Conservation (phyloP, 2,329 filamentous ascomycete species). For the Arthrobotrys entomopaga region DNA sequence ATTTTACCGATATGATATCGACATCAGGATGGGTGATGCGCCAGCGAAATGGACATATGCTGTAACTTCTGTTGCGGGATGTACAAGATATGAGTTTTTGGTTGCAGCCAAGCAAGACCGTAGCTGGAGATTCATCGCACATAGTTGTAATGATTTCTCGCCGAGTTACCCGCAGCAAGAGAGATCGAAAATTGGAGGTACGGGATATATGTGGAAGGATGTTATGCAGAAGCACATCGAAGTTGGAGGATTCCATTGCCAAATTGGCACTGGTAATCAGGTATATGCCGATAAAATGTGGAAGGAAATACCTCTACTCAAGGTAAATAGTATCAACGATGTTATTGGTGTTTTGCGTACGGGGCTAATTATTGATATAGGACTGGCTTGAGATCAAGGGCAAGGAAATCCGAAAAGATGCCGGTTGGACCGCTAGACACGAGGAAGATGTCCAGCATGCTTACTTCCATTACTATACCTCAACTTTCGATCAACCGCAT, state of each 20-base stretch:
- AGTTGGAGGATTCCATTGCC: constrained; percentile 93
- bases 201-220: constrained; percentile 99
- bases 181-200: constrained; percentile 82
- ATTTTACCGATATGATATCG: constrained; percentile 94
- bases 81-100: constrained; percentile 97
- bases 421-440: constrained; percentile 90
- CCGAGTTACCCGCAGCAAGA: constrained; percentile 87
- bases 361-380: no score
- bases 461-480: constrained; percentile 99
- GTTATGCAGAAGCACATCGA: constrained; percentile 97
- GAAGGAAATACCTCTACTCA: constrained; percentile 92
- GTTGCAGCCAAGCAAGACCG: constrained; percentile 90
- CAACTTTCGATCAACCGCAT: constrained; percentile 96
- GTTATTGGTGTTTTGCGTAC: no score
- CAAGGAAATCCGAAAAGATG: constrained; percentile 89
- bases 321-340: constrained; percentile 63
- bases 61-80: constrained; percentile 94
- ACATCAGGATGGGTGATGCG: constrained; percentile 86
- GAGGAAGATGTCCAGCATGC: constrained; percentile 96
- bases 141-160: constrained; percentile 95
- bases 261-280: constrained; percentile 90
- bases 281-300: constrained; percentile 95
- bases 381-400: constrained; percentile 95
- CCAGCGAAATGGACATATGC: constrained; percentile 95
- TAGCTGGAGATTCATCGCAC: constrained; percentile 94